Conservation (phyloP, 2,329 filamentous ascomycete genomes). For the Passalora sequoiae region DNA sequence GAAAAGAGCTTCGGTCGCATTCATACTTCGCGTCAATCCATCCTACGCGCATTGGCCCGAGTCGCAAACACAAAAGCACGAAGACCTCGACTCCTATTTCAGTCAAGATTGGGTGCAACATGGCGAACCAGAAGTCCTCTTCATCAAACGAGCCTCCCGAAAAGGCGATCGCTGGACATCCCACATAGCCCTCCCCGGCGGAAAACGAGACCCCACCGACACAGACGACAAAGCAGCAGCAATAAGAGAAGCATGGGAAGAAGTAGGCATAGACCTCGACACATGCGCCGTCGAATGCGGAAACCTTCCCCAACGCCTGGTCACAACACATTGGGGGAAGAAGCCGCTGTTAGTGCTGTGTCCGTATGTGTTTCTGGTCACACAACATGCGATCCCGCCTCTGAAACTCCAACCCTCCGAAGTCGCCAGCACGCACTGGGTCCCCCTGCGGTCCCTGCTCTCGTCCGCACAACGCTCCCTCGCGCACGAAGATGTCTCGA, state of each 20-base stretch:
- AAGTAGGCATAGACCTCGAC: slow-evolving; percentile 56
- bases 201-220: slow-evolving; percentile 61
- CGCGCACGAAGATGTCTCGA: slow-evolving; percentile 60
- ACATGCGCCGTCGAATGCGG: slow-evolving; percentile 45
- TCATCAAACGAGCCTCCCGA: slow-evolving; percentile 64
- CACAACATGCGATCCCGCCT: slow-evolving; percentile 50
- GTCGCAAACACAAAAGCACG: slow-evolving; percentile 23
- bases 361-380: slow-evolving; percentile 62
- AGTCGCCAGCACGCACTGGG: slow-evolving; percentile 65
- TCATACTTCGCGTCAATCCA: slow-evolving; percentile 59
- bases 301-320: slow-evolving; percentile 61
- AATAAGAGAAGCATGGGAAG: slow-evolving; percentile 60
- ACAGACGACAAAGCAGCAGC: slow-evolving; percentile 58
- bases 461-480: slow-evolving; percentile 56
- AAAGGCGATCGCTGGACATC: slow-evolving; percentile 64
- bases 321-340: slow-evolving; percentile 63
- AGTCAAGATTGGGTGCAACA: slow-evolving; percentile 59
- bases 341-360: slow-evolving; percentile 62
- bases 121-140: slow-evolving; percentile 63
- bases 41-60: slow-evolving; percentile 51
- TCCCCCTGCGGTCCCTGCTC: slow-evolving; percentile 58
- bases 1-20: slow-evolving; percentile 61
- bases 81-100: slow-evolving; percentile 54
- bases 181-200: slow-evolving; percentile 64
- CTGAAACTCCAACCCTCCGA: slow-evolving; percentile 63